Evolutionary conservation across 2,329 filamentous ascomycete species (phyloP).

Genomic region (Aschersonia sp.): DNA sequence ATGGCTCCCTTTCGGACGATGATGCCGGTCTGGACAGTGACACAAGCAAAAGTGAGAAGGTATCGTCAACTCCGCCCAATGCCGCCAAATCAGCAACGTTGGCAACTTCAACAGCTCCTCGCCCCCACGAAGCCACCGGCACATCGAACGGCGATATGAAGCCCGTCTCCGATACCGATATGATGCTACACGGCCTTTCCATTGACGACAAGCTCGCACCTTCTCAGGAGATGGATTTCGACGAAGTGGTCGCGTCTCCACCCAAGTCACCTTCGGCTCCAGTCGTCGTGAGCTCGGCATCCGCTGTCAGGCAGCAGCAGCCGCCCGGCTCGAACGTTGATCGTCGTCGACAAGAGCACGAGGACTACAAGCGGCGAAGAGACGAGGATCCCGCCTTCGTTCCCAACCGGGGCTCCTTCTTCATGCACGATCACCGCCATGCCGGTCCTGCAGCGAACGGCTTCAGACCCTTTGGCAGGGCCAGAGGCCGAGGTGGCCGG

Average conservation of each 20-base stretch:
- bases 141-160: conserved; percentile 16
- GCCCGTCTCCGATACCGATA: conserved; percentile 36
- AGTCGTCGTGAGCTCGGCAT: conserved; percentile 39
- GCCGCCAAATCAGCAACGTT: conserved; percentile 19
- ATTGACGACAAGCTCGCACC: conserved; percentile 26
- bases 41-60: conserved; percentile 45
- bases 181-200: conserved; percentile 41
- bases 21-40: conserved; percentile 46
- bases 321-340: conserved; percentile 46
- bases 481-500: conserved; percentile 45
- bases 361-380: conserved; percentile 77
- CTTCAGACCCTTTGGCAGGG: conserved; percentile 57
- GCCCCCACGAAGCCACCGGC: neutral
- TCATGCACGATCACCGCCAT: conserved; percentile 87
- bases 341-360: conserved; percentile 68
- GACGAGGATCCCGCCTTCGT: conserved; percentile 88
- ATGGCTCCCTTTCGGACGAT: conserved; percentile 50
- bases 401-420: conserved; percentile 86
- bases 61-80: conserved; percentile 33
- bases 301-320: conserved; percentile 26
- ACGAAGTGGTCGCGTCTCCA: conserved; percentile 24
- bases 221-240: conserved; percentile 31
- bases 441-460: conserved; percentile 64
- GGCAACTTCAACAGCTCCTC: no score
- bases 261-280: conserved; percentile 29